phyloP scores from a whole-genome alignment of 352 stramenopile genomes.

The Phytophthora melonis region DNA sequence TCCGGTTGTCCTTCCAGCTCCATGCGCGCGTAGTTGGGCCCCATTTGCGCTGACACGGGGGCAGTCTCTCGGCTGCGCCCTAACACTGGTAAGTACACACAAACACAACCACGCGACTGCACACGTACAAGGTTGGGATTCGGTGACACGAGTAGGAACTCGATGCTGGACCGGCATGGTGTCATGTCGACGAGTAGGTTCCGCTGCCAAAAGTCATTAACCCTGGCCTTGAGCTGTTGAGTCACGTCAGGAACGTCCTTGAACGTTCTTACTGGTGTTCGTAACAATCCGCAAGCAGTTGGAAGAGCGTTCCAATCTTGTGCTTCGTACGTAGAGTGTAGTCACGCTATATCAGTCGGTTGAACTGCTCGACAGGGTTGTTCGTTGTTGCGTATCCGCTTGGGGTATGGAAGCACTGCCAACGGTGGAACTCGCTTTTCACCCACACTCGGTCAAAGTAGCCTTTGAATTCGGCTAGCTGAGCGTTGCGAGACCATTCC shows the following conservation, averaged over 20 bases:
- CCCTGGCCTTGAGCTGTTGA: not conserved
- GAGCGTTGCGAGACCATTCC: not conserved
- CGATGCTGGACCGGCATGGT: not conserved
- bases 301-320: constrained; percentile 1
- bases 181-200: constrained; percentile 3
- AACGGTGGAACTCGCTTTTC: not conserved
- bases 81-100: not conserved
- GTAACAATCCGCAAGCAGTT: constrained; percentile 1
- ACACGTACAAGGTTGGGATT: constrained; percentile 3
- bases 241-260: not conserved
- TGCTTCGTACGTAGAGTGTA: constrained; percentile 1
- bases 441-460: not conserved
- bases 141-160: not conserved
- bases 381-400: not conserved
- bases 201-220: not conserved
- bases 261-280: not conserved
- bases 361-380: constrained; percentile 1
- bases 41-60: not conserved
- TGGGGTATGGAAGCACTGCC: not conserved
- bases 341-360: not conserved
- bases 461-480: not conserved
- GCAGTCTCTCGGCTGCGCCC: not conserved
- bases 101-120: not conserved
- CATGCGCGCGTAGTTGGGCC: constrained; percentile 5
- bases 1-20: not conserved